Percentiles rank a stretch among this genome's conserved stretches.
phyloP scores from a whole-genome alignment of 2,329 filamentous ascomycete species.

The Penicillium janthinellum region DNA sequence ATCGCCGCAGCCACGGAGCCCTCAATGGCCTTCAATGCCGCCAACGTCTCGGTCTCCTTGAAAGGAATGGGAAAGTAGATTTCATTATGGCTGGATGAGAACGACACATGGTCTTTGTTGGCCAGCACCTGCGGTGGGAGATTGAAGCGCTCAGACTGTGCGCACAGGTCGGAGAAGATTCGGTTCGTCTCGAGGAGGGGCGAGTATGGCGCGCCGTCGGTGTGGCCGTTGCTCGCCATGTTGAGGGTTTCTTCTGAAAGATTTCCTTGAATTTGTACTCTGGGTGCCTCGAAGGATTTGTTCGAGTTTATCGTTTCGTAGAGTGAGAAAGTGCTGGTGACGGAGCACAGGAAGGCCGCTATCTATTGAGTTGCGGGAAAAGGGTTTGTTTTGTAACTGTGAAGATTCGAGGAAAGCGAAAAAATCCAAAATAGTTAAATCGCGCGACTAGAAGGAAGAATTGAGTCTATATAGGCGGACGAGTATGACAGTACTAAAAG shows the following conservation, averaged over 20 bases:
- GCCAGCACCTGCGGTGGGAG: slow-evolving; percentile 36
- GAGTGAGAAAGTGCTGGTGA: not conserved
- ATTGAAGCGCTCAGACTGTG: slow-evolving; percentile 36
- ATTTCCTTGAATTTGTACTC: not conserved
- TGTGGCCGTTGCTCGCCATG: slow-evolving; percentile 19
- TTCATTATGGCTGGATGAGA: slow-evolving; percentile 40
- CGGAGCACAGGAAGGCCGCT: not conserved
- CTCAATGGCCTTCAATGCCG: slow-evolving; percentile 62
- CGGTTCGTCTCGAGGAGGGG: slow-evolving; percentile 40
- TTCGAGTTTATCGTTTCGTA: not conserved
- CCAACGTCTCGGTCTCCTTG: slow-evolving; percentile 56
- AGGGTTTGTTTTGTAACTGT: not conserved
- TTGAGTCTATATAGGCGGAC: slow-evolving; percentile 4
- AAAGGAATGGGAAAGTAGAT: slow-evolving; percentile 50
- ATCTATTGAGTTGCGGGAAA: not conserved
- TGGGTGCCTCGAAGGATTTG: not conserved
- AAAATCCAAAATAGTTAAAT: not conserved
- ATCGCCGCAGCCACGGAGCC: slow-evolving; percentile 62
- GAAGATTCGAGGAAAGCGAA: not conserved
- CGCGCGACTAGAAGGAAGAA: not conserved
- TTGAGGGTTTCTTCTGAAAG: slow-evolving; percentile 4
- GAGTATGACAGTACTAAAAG: slow-evolving; percentile 5
- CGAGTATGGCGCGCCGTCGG: slow-evolving; percentile 30
- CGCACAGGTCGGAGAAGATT: slow-evolving; percentile 41
- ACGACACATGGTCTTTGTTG: slow-evolving; percentile 38